phyloP scores from a whole-genome alignment of 2,329 filamentous ascomycete species.

The Xylariaceae sp. region DNA sequence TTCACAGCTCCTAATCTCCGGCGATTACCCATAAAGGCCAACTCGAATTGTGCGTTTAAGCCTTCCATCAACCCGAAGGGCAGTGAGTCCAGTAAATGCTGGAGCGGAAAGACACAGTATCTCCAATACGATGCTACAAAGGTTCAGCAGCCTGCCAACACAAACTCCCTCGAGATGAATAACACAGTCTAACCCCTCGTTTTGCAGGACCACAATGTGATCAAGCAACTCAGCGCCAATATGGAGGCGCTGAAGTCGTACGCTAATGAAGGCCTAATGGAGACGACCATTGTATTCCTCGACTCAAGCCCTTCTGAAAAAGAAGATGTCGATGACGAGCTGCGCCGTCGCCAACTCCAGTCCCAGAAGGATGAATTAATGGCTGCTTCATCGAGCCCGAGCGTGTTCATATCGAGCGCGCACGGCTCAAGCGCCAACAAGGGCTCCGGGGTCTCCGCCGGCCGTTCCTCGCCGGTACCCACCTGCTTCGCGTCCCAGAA shows the following conservation, averaged over 20 bases:
- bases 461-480: slow-evolving; percentile 47
- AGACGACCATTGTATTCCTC: slow-evolving; percentile 55
- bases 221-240: slow-evolving; percentile 43
- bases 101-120: slow-evolving; percentile 31
- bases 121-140: slow-evolving; percentile 32
- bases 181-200: slow-evolving; percentile 22
- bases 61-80: slow-evolving; percentile 26
- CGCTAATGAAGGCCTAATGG: slow-evolving; percentile 48
- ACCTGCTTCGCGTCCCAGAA: slow-evolving; percentile 70
- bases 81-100: slow-evolving; percentile 29
- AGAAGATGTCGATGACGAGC: slow-evolving; percentile 31
- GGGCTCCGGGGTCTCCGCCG: slow-evolving; percentile 34
- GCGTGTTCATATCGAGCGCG: slow-evolving; percentile 23
- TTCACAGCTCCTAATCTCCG: slow-evolving; percentile 48
- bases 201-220: slow-evolving; percentile 38
- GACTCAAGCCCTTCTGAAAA: slow-evolving; percentile 37
- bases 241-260: slow-evolving; percentile 44
- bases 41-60: slow-evolving; percentile 36
- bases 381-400: slow-evolving; percentile 23
- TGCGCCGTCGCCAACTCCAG: slow-evolving; percentile 44
- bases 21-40: slow-evolving; percentile 40
- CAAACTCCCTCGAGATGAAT: not conserved
- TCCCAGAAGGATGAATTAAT: slow-evolving; percentile 43
- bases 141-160: slow-evolving; percentile 14
- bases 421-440: slow-evolving; percentile 6